Evolutionary conservation across 2,329 filamentous ascomycete genomes (phyloP), one percentile per base, ranked within the genome.

Genomic region (Emergomyces orientalis): DNA sequence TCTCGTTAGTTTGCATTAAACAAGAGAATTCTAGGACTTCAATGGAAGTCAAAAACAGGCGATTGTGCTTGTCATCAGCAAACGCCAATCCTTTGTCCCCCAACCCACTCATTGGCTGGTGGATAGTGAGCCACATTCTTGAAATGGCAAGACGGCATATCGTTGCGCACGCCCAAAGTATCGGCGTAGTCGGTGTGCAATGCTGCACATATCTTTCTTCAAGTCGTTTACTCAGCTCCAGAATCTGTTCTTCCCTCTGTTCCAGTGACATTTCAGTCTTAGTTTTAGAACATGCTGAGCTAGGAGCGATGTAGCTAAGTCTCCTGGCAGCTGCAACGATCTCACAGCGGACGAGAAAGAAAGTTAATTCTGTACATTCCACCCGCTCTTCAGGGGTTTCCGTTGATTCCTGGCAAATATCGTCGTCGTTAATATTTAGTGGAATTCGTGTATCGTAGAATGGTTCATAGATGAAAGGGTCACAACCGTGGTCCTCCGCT

Each of bases 101-200:
- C 41, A 81, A 80, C 60, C 86, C 83, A 39, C 88, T 84, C 69
- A 88, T 81, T 0, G 89, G 88, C 68, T 93, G 86, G 69, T 93
- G 89, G 2, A 90, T 82, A 64, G 91, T 82, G 43, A 94, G 80
- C 77, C 87, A 90, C 79, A 91, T 85, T 74, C 91, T 93, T 60
- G 86, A 86, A 76, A 91, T 84, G 65, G 92, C 85, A 39, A 93
- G 79, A 11, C 88, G 84, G 2, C 85, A 82, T 30, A 90, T 80
- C 34, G 88, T 88, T 3, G 84, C 86, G 8, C 83, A 83, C 32
- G 88, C 83, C 86, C 87, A 90, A 65, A 86, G 86, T 1, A 90
- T 75, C 0, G 82, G 79, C 55, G 83, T 73, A 22, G 65, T 76
- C 69, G 80, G 78, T 62, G 82, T 74, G 60, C 80, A 81, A 63